These are phyloP conservation scores for Psilocybe tampanensis DNA, from an alignment of 768 basidiomycete genomes.

Conservation along the genomic window DNA sequence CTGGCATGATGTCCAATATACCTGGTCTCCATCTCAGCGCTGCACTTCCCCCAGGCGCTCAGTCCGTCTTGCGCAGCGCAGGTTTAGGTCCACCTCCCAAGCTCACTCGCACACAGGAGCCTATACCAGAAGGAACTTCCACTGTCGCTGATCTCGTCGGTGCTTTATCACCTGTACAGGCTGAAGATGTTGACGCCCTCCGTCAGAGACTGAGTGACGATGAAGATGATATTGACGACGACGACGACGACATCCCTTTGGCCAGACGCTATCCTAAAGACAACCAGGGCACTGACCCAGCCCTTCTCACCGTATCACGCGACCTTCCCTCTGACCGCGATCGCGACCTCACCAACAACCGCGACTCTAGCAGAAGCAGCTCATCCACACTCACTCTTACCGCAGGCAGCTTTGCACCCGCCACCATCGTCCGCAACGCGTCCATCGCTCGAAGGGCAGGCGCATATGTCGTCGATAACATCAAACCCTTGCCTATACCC, in stretches of 20 bases:
- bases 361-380: slow-evolving; percentile 50
- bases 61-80: slow-evolving; percentile 25
- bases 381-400: slow-evolving; percentile 51
- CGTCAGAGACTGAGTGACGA: slow-evolving; percentile 16
- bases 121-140: not conserved
- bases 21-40: slow-evolving; percentile 25
- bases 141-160: slow-evolving; percentile 28
- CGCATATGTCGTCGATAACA: slow-evolving; percentile 49
- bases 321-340: not conserved
- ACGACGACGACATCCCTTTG: not conserved
- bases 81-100: slow-evolving; percentile 11
- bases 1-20: slow-evolving; percentile 23
- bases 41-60: slow-evolving; percentile 23
- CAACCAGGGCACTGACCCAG: not conserved
- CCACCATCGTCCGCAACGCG: slow-evolving; percentile 46
- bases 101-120: not conserved
- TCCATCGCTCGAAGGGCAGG: slow-evolving; percentile 52
- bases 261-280: too few relatives aligned
- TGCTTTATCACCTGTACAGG: slow-evolving; percentile 18
- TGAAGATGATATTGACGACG: slow-evolving; percentile 15
- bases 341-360: slow-evolving; percentile 25
- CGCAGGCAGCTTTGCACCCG: slow-evolving; percentile 26
- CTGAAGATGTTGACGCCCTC: not conserved
- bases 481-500: too few relatives aligned
- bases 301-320: not conserved